phyloP scores from a whole-genome alignment of 192 early-diverging fungal genomes.

The Piromyces sp. region DNA sequence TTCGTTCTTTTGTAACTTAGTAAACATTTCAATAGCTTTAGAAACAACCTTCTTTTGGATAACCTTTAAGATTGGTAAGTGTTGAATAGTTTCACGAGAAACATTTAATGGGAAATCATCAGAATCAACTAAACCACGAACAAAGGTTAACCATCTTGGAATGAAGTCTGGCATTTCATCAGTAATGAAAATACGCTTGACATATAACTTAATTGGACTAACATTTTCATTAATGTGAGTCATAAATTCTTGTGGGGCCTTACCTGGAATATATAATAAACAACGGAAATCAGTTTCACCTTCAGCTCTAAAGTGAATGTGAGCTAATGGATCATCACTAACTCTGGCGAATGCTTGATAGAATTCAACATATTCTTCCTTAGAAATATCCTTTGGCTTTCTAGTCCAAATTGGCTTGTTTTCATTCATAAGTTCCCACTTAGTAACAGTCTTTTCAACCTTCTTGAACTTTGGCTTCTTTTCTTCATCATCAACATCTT shows the following conservation, averaged over 20 bases:
- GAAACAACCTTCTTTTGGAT: conserved; percentile 78
- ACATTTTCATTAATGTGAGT: background rate
- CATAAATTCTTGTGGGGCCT: background rate
- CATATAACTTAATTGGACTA: conserved; percentile 68
- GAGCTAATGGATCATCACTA: conserved; percentile 47
- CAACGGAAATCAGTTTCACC: conserved; percentile 80
- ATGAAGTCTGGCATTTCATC: conserved; percentile 70
- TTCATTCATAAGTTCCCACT: conserved; percentile 71
- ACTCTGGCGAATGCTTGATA: background rate
- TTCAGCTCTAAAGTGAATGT: conserved; percentile 83
- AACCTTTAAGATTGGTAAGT: conserved; percentile 55
- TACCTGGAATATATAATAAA: conserved; percentile 30
- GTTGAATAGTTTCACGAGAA: conserved; percentile 91
- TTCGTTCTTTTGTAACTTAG: conserved; percentile 29
- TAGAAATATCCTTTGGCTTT: background rate
- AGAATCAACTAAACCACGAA: conserved; percentile 85
- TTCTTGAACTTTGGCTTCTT: conserved; percentile 28
- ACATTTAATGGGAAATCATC: conserved; percentile 97
- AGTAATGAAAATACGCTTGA: conserved; percentile 91
- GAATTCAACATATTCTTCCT: background rate
- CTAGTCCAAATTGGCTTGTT: conserved; percentile 59
- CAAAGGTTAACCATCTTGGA: conserved; percentile 79
- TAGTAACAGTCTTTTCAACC: conserved; percentile 28
- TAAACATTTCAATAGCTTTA: conserved; percentile 77
- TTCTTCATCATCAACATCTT: conserved; percentile 19